A percentile compares a stretch with the other conserved stretches of the same genome.
phyloP scores from a whole-genome alignment of 1,284 basidiomycete genomes.

The Ustilago lituana region DNA sequence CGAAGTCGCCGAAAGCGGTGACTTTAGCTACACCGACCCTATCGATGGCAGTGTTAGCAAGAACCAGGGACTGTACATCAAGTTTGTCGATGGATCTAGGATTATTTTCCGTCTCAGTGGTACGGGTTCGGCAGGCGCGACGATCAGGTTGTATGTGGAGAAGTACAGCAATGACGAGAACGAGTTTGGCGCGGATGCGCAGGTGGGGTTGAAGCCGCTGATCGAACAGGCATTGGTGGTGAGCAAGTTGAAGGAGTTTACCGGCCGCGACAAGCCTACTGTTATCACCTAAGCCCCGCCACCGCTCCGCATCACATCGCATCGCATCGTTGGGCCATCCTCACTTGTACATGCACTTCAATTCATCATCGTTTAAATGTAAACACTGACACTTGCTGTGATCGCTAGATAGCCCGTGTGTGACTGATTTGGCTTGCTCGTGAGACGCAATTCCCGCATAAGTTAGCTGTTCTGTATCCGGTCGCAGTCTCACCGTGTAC shows the following conservation, averaged over 20 bases:
- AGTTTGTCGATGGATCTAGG: slow-evolving; percentile 88
- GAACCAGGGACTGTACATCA: slow-evolving; percentile 95
- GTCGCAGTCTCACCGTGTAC: too few relatives aligned
- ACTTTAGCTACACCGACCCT: slow-evolving; percentile 97
- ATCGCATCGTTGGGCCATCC: too few relatives aligned
- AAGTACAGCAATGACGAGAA: slow-evolving; percentile 84
- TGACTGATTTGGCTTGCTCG: too few relatives aligned
- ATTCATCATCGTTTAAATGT: too few relatives aligned
- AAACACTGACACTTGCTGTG: too few relatives aligned
- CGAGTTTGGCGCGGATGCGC: slow-evolving; percentile 81
- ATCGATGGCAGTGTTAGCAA: slow-evolving; percentile 91
- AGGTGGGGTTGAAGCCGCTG: slow-evolving; percentile 89
- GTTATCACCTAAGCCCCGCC: slow-evolving; percentile 80
- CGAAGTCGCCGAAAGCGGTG: slow-evolving; percentile 80
- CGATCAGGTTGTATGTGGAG: slow-evolving; percentile 71
- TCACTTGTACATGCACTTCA: not conserved
- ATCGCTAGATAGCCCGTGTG: too few relatives aligned
- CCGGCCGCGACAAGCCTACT: slow-evolving; percentile 87
- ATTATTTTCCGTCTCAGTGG: slow-evolving; percentile 96
- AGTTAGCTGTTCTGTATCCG: too few relatives aligned
- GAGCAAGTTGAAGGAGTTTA: slow-evolving; percentile 86
- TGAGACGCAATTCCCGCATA: too few relatives aligned
- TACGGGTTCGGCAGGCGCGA: slow-evolving; percentile 94
- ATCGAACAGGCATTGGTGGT: slow-evolving; percentile 89
- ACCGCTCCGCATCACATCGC: too few relatives aligned